Conservation (phyloP, 1,284 basidiomycete genomes). For the Moesziomyces sp. region DNA sequence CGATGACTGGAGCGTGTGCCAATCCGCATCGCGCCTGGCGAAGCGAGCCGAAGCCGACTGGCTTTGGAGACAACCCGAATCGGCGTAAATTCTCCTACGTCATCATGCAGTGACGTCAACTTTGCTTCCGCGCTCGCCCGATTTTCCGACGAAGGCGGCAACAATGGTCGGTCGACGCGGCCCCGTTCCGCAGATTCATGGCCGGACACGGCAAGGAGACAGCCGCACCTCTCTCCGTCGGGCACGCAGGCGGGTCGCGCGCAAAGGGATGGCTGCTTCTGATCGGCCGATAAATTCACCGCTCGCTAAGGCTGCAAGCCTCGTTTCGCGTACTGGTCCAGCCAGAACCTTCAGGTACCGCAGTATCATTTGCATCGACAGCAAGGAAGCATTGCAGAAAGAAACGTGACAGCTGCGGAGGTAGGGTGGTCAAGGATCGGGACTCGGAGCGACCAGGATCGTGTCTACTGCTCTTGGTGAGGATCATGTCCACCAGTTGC, state of each 20-base stretch:
- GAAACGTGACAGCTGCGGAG: too few species aligned
- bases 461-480: too few species aligned
- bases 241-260: too few species aligned
- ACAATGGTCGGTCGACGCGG: not conserved
- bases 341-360: too few species aligned
- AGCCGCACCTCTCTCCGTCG: too few species aligned
- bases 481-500: conserved; percentile 36
- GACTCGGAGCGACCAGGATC: too few species aligned
- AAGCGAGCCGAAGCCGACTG: too few species aligned
- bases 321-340: too few species aligned
- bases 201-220: too few species aligned
- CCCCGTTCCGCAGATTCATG: not conserved
- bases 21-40: not conserved
- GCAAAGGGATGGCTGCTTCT: not conserved
- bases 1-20: not conserved
- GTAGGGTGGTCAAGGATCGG: too few species aligned
- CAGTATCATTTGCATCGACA: too few species aligned
- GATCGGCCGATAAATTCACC: not conserved
- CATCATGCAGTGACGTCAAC: not conserved
- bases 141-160: not conserved
- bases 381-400: not conserved
- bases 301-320: not conserved
- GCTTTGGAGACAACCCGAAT: not conserved
- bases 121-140: too few species aligned
- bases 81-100: not conserved